Base-by-base conservation (phyloP, 371 early-diverging fungal species). In the Ordospora pajunii region DNA sequence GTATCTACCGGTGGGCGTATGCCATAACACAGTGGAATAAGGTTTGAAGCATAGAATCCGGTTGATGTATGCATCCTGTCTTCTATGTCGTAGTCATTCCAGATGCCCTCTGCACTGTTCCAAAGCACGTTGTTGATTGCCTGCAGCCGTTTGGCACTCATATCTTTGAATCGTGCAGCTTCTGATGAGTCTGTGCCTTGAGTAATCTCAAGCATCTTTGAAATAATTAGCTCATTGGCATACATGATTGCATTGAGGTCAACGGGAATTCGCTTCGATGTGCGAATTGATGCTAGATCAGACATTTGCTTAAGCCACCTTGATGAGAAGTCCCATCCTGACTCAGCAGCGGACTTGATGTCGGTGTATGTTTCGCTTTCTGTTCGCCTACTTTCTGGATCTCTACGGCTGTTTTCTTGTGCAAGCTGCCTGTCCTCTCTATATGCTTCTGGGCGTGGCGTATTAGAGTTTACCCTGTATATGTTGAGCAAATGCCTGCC, bases 251-350 rank as follows among this genome's bases (percentile, higher is more conserved):
- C 86, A 82, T 94, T 94, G 9, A 94, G 87, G 65, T 92, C 92
- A 7, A 91, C 88, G 0, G 93, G 93, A 7, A 94, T 78, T 40
- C 90, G 83, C 23, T 86, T 78, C n/a, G 80, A 80, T 1, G 89
- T 89, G 51, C 85, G 80, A 27, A 92, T 87, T 11, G 66, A 75
- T 32, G 51, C 62, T 11, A 70, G 49, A 4, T 68, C 45, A n/a
- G 52, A 53, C 43, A 9, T 78, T 5, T 69, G 14, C 12, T 32
- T 42, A 4, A 89, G 81, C 90, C 90, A 91, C 32, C 92, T 86
- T 1, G 88, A 86, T 17, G 89, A 87, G 76, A 89, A 93, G 82
- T 93, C 93, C 91, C 91, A 91, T 8, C 94, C 94, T 14, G 89
- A 87, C 82, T 94, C 93, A 2, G 94, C 91, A 21, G 88, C 91